Conservation (phyloP, 192 early-diverging fungal species). For the Dissophora globulifera region DNA sequence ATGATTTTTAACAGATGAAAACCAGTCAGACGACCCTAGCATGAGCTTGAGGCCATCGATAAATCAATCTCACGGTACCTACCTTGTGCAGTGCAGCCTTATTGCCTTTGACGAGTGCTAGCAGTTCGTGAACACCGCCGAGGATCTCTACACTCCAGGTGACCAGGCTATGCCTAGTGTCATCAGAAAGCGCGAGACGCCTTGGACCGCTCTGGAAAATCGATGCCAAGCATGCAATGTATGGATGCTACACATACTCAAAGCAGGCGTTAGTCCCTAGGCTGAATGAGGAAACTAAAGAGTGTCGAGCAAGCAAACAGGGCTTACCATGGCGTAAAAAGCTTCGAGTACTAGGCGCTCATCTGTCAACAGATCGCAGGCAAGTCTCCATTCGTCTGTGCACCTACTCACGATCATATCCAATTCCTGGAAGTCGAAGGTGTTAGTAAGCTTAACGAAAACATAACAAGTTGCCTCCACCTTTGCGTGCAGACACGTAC, state of each 20-base stretch:
- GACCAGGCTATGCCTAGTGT: neutral
- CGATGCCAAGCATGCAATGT: constrained; percentile 15
- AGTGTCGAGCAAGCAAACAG: neutral
- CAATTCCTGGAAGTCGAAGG: constrained; percentile 7
- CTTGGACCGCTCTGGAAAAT: neutral
- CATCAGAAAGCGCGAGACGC: neutral
- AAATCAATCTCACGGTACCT: neutral
- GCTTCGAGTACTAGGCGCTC: constrained; percentile 29
- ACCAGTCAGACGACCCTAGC: neutral
- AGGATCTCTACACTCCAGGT: constrained; percentile 31
- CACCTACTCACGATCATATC: constrained; percentile 10
- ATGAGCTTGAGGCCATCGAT: neutral
- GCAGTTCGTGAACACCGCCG: constrained; percentile 15
- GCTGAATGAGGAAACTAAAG: neutral
- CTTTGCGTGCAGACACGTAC: constrained; percentile 16
- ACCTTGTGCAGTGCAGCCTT: constrained; percentile 15
- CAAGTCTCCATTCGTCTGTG: constrained; percentile 17
- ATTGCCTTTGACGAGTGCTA: constrained; percentile 5
- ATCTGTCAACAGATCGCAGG: constrained; percentile 18
- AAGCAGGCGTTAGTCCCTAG: neutral
- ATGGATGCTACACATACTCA: constrained; percentile 18
- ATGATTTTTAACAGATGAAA: neutral
- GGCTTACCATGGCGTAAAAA: constrained; percentile 33
- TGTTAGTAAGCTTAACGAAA: neutral
- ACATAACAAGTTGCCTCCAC: too few relatives aligned